Base-by-base conservation (phyloP, 2,329 filamentous ascomycete species). In the Cadophora gregata region DNA sequence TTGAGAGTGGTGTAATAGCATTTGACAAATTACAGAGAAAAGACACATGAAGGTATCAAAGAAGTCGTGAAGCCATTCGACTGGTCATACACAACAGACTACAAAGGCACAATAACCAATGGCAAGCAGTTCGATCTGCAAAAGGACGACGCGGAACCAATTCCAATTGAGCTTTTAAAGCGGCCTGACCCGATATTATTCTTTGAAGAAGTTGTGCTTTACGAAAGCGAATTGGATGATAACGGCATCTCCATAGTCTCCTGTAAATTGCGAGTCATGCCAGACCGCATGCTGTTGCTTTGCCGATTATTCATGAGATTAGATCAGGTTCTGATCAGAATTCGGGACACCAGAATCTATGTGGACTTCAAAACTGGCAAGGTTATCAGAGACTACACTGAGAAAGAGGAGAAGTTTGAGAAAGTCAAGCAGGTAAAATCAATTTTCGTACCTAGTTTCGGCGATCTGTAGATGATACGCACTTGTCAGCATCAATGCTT, bases 161-260 rank as follows among this genome's bases (percentile, higher is more conserved):
- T 99, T 69, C 94, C 96, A 4, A 85, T 97, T 65, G 93, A 95
- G 74, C 85, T 98, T 50, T 86, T 99, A 60, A 93, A 91, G 78
- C 88, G 92, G 36, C 91, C 93, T 16, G 96, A 99, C 77, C 96
- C 96, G 0, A 99, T 99, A 71, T 81, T 97, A 5, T 97, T 98
- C 84, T 97, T 96, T 77, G 95, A 98, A 80, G 93, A 98, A 74
- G 93, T 99, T 47, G 89, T 97, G 74, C 85, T 99, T 58, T 99
- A 97, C 78, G 96, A 99, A 81, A 96, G 96, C 80, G 96, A 99
- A 82, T 86, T 99, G 56, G 96, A 97, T 68, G 96, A 99, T 79
- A 99, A 99, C 77, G 96, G 96, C 68, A 96, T 98, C 73, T 93
- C 93, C 33, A 86, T 97, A 77, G 84, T 96, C 66, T 96, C 90